Conservation (phyloP, 352 stramenopile species). For the Phytophthora chlamydospora region DNA sequence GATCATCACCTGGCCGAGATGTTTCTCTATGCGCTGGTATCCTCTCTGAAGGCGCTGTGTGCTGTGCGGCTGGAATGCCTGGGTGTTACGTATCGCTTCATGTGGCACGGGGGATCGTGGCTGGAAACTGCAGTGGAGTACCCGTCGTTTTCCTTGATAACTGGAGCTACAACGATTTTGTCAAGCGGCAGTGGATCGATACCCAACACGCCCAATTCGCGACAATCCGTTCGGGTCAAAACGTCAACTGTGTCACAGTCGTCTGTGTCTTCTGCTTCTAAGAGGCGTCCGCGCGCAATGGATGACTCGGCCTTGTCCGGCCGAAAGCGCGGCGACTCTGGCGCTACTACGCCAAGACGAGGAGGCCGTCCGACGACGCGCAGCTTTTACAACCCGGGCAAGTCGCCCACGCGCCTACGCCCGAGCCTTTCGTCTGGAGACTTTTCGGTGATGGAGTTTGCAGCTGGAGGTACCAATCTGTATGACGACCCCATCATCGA, state of each 20-base stretch:
- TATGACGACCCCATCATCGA: slow-evolving; percentile 49
- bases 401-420: slow-evolving; percentile 31
- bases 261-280: slow-evolving; percentile 25
- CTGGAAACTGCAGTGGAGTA: slow-evolving; percentile 64
- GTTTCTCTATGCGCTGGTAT: slow-evolving; percentile 68
- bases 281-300: slow-evolving; percentile 31
- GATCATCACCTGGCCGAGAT: slow-evolving; percentile 49
- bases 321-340: slow-evolving; percentile 31
- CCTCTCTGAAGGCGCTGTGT: slow-evolving; percentile 58
- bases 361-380: slow-evolving; percentile 32
- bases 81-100: slow-evolving; percentile 53
- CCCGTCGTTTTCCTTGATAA: slow-evolving; percentile 26
- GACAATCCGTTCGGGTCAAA: slow-evolving; percentile 35
- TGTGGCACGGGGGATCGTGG: slow-evolving; percentile 66
- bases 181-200: slow-evolving; percentile 11
- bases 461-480: slow-evolving; percentile 32
- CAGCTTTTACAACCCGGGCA: slow-evolving; percentile 46
- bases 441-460: slow-evolving; percentile 34
- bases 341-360: slow-evolving; percentile 30
- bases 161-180: slow-evolving; percentile 6
- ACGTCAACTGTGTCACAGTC: slow-evolving; percentile 21
- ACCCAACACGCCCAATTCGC: slow-evolving; percentile 30
- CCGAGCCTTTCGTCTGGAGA: slow-evolving; percentile 36
- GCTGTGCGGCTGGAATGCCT: slow-evolving; percentile 61
- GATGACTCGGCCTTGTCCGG: slow-evolving; percentile 51